Conservation (phyloP, 108 stramenopile genomes). For the Epipyxis sp. region DNA sequence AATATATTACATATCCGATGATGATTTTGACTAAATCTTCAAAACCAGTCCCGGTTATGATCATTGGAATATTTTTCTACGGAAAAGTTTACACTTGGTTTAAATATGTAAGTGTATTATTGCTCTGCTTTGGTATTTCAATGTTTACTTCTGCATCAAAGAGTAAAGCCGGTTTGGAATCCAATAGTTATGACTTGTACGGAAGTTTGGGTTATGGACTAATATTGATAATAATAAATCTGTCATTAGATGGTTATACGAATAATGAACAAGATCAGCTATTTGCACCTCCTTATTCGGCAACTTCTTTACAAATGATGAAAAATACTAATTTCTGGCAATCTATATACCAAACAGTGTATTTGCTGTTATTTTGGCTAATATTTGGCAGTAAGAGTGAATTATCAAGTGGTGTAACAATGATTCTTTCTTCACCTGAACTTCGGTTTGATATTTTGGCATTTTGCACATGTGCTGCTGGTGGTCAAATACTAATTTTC, state of each 20-base stretch:
- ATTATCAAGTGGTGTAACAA: not conserved
- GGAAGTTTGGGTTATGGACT: constrained; percentile 1
- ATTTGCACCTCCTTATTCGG: constrained; percentile 19
- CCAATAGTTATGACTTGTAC: not conserved
- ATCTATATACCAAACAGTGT: constrained; percentile 35
- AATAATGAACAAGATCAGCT: constrained; percentile 46
- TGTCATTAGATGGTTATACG: constrained; percentile 46
- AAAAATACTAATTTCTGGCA: constrained; percentile 41
- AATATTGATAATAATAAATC: constrained; percentile 41
- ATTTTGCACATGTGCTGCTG: constrained; percentile 23
- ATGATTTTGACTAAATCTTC: constrained; percentile 27
- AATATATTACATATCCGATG: constrained; percentile 25
- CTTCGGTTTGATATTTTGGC: not conserved
- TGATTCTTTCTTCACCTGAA: not conserved
- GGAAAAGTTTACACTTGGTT: constrained; percentile 18
- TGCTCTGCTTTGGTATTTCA: constrained; percentile 22
- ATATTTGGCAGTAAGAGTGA: not conserved
- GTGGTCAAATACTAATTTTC: constrained; percentile 11
- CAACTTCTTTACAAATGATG: constrained; percentile 51
- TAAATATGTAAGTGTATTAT: constrained; percentile 14
- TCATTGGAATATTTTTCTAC: constrained; percentile 21
- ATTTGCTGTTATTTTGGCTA: constrained; percentile 32
- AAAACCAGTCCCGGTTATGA: constrained; percentile 27
- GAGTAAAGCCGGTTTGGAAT: constrained; percentile 8
- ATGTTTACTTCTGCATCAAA: not conserved